These are phyloP conservation scores for Populus deltoides DNA, from an alignment of 345 rosid genomes.

Conservation along the genomic window DNA sequence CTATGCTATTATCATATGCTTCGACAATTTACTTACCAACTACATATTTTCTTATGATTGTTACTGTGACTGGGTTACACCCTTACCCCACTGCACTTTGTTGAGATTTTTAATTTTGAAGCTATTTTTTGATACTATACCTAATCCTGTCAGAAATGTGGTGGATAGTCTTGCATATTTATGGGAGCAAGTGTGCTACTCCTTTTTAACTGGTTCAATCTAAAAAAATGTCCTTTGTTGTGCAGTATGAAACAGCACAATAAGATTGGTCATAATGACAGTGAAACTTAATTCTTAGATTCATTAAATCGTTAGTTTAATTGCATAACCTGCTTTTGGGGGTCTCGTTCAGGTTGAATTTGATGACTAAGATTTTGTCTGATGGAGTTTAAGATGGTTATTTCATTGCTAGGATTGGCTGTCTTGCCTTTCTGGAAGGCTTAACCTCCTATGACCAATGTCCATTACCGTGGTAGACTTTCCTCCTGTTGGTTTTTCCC, in stretches of 20 bases:
- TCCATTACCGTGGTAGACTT: neutral
- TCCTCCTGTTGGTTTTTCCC: neutral
- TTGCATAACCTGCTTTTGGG: neutral
- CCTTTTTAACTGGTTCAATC: neutral
- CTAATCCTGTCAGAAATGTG: neutral
- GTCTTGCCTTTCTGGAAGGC: neutral
- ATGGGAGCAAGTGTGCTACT: neutral
- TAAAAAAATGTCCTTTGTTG: neutral
- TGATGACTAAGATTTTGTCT: neutral
- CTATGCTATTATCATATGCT: neutral
- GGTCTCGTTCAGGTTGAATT: neutral
- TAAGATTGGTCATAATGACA: neutral
- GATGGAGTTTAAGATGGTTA: neutral
- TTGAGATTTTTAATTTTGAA: neutral
- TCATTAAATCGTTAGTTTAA: neutral
- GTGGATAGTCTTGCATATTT: neutral
- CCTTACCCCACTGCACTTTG: neutral
- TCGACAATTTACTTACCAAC: neutral
- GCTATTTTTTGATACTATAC: neutral
- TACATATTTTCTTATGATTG: neutral
- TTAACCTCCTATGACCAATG: neutral
- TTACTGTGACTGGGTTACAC: neutral
- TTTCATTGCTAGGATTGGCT: neutral
- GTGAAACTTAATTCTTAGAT: neutral
- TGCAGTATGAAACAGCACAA: neutral